phyloP scores from a whole-genome alignment of 2,329 filamentous ascomycete species.

The Fusarium incarnatum region DNA sequence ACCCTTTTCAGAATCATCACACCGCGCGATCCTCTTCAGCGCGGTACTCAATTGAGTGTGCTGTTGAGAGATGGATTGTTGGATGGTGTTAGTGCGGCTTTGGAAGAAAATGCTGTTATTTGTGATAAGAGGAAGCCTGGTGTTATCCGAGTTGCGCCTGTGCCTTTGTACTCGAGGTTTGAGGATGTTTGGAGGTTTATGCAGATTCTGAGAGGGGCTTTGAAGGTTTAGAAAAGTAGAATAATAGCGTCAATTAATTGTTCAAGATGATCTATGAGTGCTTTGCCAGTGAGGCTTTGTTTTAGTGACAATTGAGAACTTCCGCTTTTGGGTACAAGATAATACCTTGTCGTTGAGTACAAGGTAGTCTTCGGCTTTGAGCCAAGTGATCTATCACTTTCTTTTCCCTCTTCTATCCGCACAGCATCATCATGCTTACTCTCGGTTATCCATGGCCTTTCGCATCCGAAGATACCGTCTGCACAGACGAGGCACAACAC shows the following conservation, averaged over 20 bases:
- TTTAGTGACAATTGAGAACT: too few species aligned
- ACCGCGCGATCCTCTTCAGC: constrained; percentile 72
- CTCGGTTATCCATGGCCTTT: constrained; percentile 9
- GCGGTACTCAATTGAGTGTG: constrained; percentile 84
- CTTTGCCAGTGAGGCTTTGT: neutral
- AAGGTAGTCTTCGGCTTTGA: neutral
- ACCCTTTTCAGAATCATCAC: constrained; percentile 74
- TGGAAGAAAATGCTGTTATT: constrained; percentile 78
- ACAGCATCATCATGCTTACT: neutral
- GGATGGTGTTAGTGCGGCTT: constrained; percentile 71
- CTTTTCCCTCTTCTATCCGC: neutral
- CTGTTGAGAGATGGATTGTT: constrained; percentile 75
- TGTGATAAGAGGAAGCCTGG: constrained; percentile 87
- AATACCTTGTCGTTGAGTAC: neutral
- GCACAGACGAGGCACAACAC: neutral
- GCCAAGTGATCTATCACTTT: constrained; percentile 6
- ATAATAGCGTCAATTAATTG: constrained; percentile 4
- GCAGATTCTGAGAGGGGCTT: constrained; percentile 53
- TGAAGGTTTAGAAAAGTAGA: constrained; percentile 40
- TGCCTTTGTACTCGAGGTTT: constrained; percentile 86
- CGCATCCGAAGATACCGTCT: neutral
- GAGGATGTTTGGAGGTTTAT: constrained; percentile 72
- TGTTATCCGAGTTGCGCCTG: constrained; percentile 85
- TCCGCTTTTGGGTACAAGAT: too few species aligned
- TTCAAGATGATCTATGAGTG: neutral